Percentiles rank a stretch among this genome's conserved stretches.
Evolutionary conservation across 106 monocot species (phyloP).

Genomic region (Allium cepa): DNA sequence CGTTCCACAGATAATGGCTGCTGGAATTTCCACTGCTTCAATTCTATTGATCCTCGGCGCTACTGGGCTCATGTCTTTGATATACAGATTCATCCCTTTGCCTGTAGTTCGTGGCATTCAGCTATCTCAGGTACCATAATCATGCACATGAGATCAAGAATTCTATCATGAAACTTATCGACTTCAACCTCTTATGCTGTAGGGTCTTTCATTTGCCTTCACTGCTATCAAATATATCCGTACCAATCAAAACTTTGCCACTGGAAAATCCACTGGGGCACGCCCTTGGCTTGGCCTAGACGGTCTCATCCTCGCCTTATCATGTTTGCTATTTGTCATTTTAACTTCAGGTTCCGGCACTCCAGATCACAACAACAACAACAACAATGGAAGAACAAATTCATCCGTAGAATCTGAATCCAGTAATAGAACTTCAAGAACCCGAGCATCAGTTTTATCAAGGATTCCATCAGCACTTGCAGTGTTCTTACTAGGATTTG

Average conservation of each 20-base stretch:
- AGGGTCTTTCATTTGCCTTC: conserved; percentile 24
- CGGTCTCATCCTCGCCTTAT: conserved; percentile 80
- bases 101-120: conserved; percentile 98
- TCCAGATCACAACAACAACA: conserved; percentile 12
- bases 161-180: conserved; percentile 13
- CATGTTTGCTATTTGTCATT: conserved; percentile 58
- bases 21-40: conserved; percentile 74
- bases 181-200: conserved; percentile 30
- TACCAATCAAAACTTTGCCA: conserved; percentile 46
- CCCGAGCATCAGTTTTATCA: too few relatives aligned
- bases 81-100: conserved; percentile 78
- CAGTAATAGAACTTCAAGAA: not conserved
- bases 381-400: not conserved
- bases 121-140: conserved; percentile 52
- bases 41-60: conserved; percentile 68
- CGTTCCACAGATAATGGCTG: conserved; percentile 88
- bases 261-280: conserved; percentile 23
- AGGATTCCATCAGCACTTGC: conserved; percentile 60
- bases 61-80: conserved; percentile 80
- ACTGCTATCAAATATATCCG: conserved; percentile 16
- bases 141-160: conserved; percentile 23
- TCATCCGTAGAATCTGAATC: too few relatives aligned
- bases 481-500: conserved; percentile 55
- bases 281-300: conserved; percentile 81
- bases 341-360: conserved; percentile 54